Conservation (phyloP, 306 rosid genomes). For the Casuarina glauca region DNA sequence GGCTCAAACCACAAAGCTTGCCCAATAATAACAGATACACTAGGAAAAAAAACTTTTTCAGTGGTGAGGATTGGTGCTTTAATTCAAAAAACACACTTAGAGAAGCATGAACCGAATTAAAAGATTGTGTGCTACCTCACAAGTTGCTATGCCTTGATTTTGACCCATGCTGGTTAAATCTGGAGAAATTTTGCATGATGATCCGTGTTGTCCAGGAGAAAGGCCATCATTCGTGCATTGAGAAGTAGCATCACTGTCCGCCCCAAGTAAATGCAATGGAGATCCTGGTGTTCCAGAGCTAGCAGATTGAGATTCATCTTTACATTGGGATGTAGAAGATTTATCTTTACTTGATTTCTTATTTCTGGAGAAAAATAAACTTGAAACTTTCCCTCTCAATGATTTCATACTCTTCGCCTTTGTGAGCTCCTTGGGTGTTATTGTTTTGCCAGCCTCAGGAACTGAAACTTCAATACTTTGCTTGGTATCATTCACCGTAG, state of each 20-base stretch:
- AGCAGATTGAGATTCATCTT: conserved; percentile 38
- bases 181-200: conserved; percentile 42
- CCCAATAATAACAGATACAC: background rate
- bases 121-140: conserved; percentile 55
- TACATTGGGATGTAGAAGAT: conserved; percentile 39
- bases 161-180: conserved; percentile 40
- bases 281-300: conserved; percentile 38
- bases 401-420: conserved; percentile 67
- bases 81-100: background rate
- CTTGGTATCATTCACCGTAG: conserved; percentile 42
- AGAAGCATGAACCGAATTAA: conserved; percentile 4
- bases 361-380: conserved; percentile 80
- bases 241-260: conserved; percentile 45
- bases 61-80: no score
- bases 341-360: conserved; percentile 72
- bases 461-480: conserved; percentile 50
- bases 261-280: conserved; percentile 35
- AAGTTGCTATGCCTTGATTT: conserved; percentile 47
- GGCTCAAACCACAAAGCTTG: background rate
- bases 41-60: background rate
- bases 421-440: conserved; percentile 44
- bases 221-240: conserved; percentile 39
- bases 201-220: conserved; percentile 44
- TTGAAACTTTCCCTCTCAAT: conserved; percentile 79
- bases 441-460: conserved; percentile 33